Conservation (phyloP, 495 filamentous ascomycete genomes). For the Xanthoparmelia taractica region DNA sequence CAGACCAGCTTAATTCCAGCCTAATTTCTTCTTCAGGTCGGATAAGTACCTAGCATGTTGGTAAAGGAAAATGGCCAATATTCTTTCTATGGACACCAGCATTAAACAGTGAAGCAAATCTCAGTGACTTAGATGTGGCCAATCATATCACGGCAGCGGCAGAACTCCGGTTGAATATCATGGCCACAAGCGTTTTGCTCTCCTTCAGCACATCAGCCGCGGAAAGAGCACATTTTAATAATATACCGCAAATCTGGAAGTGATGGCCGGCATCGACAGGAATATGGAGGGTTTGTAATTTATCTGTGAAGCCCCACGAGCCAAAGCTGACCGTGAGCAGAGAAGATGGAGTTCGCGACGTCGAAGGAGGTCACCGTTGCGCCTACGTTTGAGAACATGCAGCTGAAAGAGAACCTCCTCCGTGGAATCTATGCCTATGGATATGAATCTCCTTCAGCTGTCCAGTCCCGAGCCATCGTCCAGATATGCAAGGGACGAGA, state of each 20-base stretch:
- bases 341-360: slow-evolving; percentile 95
- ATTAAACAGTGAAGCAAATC: neutral
- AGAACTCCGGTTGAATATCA: slow-evolving; percentile 4
- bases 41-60: too few species aligned
- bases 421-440: slow-evolving; percentile 98
- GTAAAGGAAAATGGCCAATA: too few species aligned
- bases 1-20: too few species aligned
- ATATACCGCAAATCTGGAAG: neutral
- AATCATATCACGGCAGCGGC: slow-evolving; percentile 14
- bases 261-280: slow-evolving; percentile 90
- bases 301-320: neutral
- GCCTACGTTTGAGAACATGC: slow-evolving; percentile 66
- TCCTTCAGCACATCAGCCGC: neutral
- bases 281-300: slow-evolving; percentile 61
- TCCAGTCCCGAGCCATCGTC: slow-evolving; percentile 95
- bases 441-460: slow-evolving; percentile 93
- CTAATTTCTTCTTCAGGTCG: too few species aligned
- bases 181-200: neutral
- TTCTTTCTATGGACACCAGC: too few species aligned
- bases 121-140: neutral
- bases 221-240: neutral
- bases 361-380: slow-evolving; percentile 94
- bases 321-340: slow-evolving; percentile 36
- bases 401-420: slow-evolving; percentile 90
- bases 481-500: slow-evolving; percentile 98